Base-by-base conservation (phyloP, 176 grass and related monocot species). In the Rhipidocladum racemiflorum region DNA sequence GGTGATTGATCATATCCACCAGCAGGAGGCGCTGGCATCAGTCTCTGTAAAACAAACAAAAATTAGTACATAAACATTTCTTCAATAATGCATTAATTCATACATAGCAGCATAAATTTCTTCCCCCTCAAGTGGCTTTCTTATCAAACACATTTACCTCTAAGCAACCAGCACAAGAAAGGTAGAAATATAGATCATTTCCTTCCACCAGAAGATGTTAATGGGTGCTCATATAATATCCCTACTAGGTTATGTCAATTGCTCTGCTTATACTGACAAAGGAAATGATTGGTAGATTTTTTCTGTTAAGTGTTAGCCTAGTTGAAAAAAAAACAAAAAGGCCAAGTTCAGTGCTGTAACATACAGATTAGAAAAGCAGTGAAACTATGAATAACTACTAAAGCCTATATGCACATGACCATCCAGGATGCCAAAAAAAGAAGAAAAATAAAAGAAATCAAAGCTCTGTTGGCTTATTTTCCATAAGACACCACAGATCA, bases 1-100 rank as follows among this genome's bases (percentile, higher is more conserved):
- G 88, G 89, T 30, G 90, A 65, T 17, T 76, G 88, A 76, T 97
- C 95, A 68, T 88, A 97, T 59, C 86, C 82, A 54, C 65, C 81
- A 59, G 68, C 55, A 81, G 84, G 60, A 84, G 88, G 87, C 23
- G 90, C 44, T 61, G 86, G 81, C 82, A 91, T 79, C 77, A 90
- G 53, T 89, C 92, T 92, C 95, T 97, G 74, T 65, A 77, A 49
- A 64, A 69, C 44, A 63, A 91, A 68, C 40, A 85, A 17, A 76
- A 80, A 9, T 73, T 76, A 65, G 65, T 56, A 15, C 48, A 68
- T 49, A 40, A 36, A 6, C 28, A 42, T n/a, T 34, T 48, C 29
- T 44, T 79, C 44, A 43, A 72, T 36, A 15, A 43, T 68, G 39
- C 66, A 48, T 46, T 36, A 15, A 43, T 68, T 30, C 66, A 48